Conservation (phyloP, 192 early-diverging fungal species). For the Rhizoclosmatium globosum region DNA sequence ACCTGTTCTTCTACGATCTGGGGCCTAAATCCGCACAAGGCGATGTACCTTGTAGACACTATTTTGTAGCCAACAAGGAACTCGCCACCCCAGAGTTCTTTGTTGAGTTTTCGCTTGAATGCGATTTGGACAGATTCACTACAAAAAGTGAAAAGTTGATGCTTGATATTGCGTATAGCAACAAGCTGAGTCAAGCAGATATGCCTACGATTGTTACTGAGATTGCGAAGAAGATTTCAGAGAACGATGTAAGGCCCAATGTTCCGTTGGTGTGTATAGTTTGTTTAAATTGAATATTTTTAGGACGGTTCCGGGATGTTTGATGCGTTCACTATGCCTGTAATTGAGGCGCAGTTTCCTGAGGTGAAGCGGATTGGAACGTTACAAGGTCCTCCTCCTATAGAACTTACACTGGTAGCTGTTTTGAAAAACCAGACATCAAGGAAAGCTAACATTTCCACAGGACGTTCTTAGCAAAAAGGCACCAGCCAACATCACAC, state of each 20-base stretch:
- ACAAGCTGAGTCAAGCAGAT: slow-evolving; percentile 54
- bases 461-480: slow-evolving; percentile 36
- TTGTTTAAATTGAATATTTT: neutral
- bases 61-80: slow-evolving; percentile 42
- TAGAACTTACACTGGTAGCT: slow-evolving; percentile 29
- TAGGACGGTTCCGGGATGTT: slow-evolving; percentile 8
- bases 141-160: slow-evolving; percentile 54
- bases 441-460: neutral
- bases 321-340: slow-evolving; percentile 32
- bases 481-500: slow-evolving; percentile 21
- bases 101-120: slow-evolving; percentile 59
- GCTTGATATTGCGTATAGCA: slow-evolving; percentile 61
- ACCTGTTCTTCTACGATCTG: slow-evolving; percentile 29
- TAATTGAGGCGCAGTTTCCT: slow-evolving; percentile 39
- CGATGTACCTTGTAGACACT: slow-evolving; percentile 43
- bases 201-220: slow-evolving; percentile 61
- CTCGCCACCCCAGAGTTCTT: slow-evolving; percentile 58
- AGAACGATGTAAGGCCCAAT: neutral
- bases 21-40: slow-evolving; percentile 23
- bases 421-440: neutral
- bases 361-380: slow-evolving; percentile 21
- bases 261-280: neutral
- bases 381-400: slow-evolving; percentile 2
- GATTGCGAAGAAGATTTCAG: slow-evolving; percentile 33
- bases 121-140: slow-evolving; percentile 42